Evolutionary conservation across 2,329 filamentous ascomycete genomes (phyloP), one percentile per base, ranked within the genome.

Genomic region (Penicillium sp.): DNA sequence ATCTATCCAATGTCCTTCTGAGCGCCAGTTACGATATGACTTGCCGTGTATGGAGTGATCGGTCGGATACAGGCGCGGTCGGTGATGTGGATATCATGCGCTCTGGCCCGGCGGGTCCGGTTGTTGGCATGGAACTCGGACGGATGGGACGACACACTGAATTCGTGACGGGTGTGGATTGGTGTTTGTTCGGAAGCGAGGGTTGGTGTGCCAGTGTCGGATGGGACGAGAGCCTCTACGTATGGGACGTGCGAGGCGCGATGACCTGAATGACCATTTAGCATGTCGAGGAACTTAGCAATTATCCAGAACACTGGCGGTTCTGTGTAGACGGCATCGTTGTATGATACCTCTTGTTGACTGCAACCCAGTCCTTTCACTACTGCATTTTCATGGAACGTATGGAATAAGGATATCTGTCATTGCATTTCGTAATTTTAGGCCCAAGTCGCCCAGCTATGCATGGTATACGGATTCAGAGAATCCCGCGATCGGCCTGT

Each of bases 21-120:
- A 94, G 86, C 62, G 92, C 89, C 1, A 94, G 91, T 68, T 99
- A 99, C 72, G 94, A 99, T 73, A 99, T 99, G 94, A 96, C 90
- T 5, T 95, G 94, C 61, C 83, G 94, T 28, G 79, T 96, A 44
- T 99, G 94, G 94, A 90, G 86, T 10, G 94, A 97, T 68, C 89
- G 84, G n/a, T 83, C 79, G 31, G 58, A 71, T 63, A 57, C 74
- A 8, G 55, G 51, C 4, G 54, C 52, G 0, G 63, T 64, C 22
- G 70, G 67, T 4, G 70, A 74, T 58, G 53, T 58, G 20, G 71
- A 74, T 57, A 31, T 65, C 6, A 72, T 73, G 71, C 69, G 67
- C 68, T 42, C 70, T 66, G 48, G 73, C 63, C 68, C 68, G 22
- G 45, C 69, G 56, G 62, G 77, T 8, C 64, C 71, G 33, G 57